Conservation (phyloP, 2,329 filamentous ascomycete genomes). For the Alternaria alternata region DNA sequence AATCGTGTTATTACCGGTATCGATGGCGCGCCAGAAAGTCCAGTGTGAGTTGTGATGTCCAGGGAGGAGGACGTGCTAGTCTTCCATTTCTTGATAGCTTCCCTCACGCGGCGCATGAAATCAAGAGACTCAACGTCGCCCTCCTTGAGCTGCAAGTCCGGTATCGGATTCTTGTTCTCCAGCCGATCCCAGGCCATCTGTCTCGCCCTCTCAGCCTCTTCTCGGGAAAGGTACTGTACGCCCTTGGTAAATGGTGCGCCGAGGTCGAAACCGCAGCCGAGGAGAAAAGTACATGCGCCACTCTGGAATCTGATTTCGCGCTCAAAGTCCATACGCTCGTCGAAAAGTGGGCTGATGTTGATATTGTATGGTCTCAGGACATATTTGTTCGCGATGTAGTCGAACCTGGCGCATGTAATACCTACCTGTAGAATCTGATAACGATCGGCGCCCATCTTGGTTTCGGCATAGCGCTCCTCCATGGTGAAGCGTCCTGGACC, state of each 20-base stretch:
- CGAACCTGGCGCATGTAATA: conserved; percentile 70
- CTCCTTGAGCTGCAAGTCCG: conserved; percentile 60
- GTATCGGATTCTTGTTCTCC: conserved; percentile 45
- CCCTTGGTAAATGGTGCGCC: conserved; percentile 64
- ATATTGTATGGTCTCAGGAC: conserved; percentile 71
- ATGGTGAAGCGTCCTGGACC: conserved; percentile 58
- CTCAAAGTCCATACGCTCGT: conserved; percentile 64
- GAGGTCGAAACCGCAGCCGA: conserved; percentile 66
- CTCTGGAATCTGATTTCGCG: conserved; percentile 68
- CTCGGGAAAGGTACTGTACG: conserved; percentile 68
- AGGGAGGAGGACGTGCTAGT: conserved; percentile 22
- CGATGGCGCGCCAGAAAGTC: conserved; percentile 24
- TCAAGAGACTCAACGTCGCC: conserved; percentile 62
- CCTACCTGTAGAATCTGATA: conserved; percentile 73
- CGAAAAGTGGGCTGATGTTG: conserved; percentile 65
- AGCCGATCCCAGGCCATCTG: conserved; percentile 55
- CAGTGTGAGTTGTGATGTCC: conserved; percentile 43
- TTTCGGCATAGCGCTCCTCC: conserved; percentile 68
- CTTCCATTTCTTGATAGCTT: conserved; percentile 59
- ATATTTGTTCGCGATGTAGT: conserved; percentile 59
- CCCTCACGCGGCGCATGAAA: conserved; percentile 59
- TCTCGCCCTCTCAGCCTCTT: conserved; percentile 62
- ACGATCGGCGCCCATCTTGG: conserved; percentile 66
- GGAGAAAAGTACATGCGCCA: conserved; percentile 68
- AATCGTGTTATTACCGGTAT: conserved; percentile 53